Percentiles rank a stretch among this genome's conserved stretches.
Conservation (phyloP, 169 alveolate species). For the Eimeria maxima region DNA sequence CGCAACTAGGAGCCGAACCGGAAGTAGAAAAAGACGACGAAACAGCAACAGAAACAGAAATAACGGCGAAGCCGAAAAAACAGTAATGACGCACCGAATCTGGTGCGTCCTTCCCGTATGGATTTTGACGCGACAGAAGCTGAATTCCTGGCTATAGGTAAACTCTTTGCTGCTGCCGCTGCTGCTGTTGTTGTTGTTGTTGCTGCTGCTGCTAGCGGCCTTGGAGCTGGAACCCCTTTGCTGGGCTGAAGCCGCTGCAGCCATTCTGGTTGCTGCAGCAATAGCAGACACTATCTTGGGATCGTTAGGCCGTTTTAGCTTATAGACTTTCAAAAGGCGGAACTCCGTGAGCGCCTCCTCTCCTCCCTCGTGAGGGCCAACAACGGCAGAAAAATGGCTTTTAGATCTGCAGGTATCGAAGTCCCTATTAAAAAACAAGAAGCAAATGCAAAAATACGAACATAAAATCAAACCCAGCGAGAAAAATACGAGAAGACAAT, state of each 20-base stretch:
- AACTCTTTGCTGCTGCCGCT: conserved; percentile 81
- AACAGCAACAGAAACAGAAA: not conserved
- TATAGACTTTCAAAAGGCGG: conserved; percentile 83
- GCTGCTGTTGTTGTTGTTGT: conserved; percentile 2
- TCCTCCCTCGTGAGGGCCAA: conserved; percentile 87
- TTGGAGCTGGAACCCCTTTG: conserved; percentile 63
- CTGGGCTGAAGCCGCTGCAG: conserved; percentile 1
- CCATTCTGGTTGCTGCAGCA: conserved; percentile 69
- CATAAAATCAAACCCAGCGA: too few relatives aligned
- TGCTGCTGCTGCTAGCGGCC: conserved; percentile 24
- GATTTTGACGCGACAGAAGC: conserved; percentile 86
- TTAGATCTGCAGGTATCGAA: conserved; percentile 86
- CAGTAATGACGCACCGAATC: conserved; percentile 61
- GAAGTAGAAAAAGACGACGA: not conserved
- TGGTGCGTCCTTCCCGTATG: conserved; percentile 90
- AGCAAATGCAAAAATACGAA: not conserved
- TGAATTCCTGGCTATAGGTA: conserved; percentile 85
- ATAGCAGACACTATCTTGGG: conserved; percentile 65
- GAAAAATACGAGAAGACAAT: too few relatives aligned
- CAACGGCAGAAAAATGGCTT: conserved; percentile 87
- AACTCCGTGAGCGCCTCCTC: conserved; percentile 89
- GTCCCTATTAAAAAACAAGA: conserved; percentile 64
- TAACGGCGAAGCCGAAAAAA: not conserved
- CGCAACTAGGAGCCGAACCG: not conserved
- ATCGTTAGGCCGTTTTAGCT: conserved; percentile 68